Evolutionary conservation across 2,329 filamentous ascomycete genomes (phyloP), one percentile per base, ranked within the genome.

Genomic region (Paraphoma chrysanthemicola): DNA sequence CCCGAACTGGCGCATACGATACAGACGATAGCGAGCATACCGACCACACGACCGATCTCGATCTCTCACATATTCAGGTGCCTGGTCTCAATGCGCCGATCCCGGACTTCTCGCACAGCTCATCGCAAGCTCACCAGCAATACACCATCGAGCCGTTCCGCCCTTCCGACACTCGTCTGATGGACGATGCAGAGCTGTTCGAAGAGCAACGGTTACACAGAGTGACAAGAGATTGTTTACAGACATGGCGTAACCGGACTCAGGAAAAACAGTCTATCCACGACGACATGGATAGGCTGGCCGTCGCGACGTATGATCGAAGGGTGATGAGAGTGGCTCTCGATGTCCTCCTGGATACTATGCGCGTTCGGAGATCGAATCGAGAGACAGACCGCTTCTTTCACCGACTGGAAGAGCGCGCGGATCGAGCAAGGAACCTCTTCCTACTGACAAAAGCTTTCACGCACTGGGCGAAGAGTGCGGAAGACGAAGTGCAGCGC

Each of bases 391-490:
- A 85, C 47, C 77, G 76, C 38, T 87, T 86, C 62, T 87, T 83
- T 62, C 78, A 78, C 16, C 81, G 82, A 47, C 77, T 88, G 14
- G 86, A 88, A 70, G 80, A 77, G 48, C 84, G 87, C 44, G 89
- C 89, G 30, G 81, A 79, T 1, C 83, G 85, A 63, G 88, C 88
- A 44, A 85, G 90, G 56, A 83, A 90, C 68, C 77, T 90, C 10
- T 89, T 87, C 64, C 80, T 92, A 6, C 74, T 89, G 54, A 85
- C 82, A 3, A 88, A 87, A 71, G 83, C 85, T 2, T 87, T 91
- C 54, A 84, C 82, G 1, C 86, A 90, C 61, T 96, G 92, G 92
- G 84, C 85, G 10, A 83, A 85, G 52, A 81, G 84, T 48, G 84
- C 90, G 10, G 83, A 82, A 6, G 86, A 90, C 12, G 86, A 91